A percentile compares a stretch with the other conserved stretches of the same genome.
These are phyloP conservation scores for Globisporangium cederbergense DNA, from an alignment of 352 stramenopile genomes.

Conservation along the genomic window DNA sequence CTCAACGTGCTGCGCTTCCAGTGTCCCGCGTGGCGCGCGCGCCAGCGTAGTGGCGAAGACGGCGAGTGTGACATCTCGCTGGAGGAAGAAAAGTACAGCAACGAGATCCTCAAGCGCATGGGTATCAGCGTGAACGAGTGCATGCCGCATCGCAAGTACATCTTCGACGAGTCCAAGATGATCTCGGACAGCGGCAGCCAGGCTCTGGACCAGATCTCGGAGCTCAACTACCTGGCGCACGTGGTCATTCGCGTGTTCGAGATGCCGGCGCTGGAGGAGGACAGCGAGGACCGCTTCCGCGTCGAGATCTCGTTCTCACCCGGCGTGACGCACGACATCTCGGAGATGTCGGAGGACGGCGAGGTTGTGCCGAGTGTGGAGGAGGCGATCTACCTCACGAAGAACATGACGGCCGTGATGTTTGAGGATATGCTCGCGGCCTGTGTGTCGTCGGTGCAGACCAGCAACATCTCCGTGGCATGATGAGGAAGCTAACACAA, in stretches of 20 bases:
- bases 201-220: slow-evolving; percentile 84
- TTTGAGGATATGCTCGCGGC: slow-evolving; percentile 87
- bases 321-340: slow-evolving; percentile 50
- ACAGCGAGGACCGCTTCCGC: slow-evolving; percentile 81
- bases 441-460: slow-evolving; percentile 77
- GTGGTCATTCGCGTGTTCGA: slow-evolving; percentile 99
- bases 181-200: slow-evolving; percentile 66
- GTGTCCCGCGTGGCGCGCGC: slow-evolving; percentile 63
- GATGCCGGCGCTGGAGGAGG: slow-evolving; percentile 82
- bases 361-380: slow-evolving; percentile 32
- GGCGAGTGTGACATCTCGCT: slow-evolving; percentile 72
- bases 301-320: slow-evolving; percentile 86
- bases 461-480: slow-evolving; percentile 5
- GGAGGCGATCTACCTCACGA: slow-evolving; percentile 80
- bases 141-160: slow-evolving; percentile 78
- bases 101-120: slow-evolving; percentile 83
- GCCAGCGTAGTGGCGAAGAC: slow-evolving; percentile 54
- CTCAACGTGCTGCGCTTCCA: slow-evolving; percentile 97
- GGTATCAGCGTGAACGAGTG: slow-evolving; percentile 79
- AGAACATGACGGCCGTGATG: slow-evolving; percentile 85
- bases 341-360: slow-evolving; percentile 15
- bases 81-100: slow-evolving; percentile 82
- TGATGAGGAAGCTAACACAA: background rate
- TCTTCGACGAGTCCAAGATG: slow-evolving; percentile 79
- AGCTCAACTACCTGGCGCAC: slow-evolving; percentile 98